phyloP scores from a whole-genome alignment of 2,329 filamentous ascomycete species.

The Pseudodiploospora longispora region DNA sequence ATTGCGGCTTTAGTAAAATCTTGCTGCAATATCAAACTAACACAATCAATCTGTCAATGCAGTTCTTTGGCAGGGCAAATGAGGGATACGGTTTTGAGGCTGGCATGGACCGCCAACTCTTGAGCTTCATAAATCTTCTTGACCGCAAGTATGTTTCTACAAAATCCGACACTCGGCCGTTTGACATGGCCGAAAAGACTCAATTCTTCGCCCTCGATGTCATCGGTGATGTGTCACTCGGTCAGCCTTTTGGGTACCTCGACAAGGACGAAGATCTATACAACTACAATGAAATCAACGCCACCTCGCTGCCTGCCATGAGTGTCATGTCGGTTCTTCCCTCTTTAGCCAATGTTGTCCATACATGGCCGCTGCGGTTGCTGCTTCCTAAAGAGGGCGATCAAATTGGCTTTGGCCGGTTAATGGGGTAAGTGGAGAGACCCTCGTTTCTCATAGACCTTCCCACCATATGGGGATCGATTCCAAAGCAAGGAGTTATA shows the following conservation, averaged over 20 bases:
- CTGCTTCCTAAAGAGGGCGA: conserved; percentile 29
- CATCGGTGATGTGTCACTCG: conserved; percentile 45
- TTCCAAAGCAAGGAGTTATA: too few species aligned
- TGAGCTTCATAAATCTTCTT: conserved; percentile 36
- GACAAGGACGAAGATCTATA: conserved; percentile 40
- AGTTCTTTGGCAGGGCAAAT: conserved; percentile 45
- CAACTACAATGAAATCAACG: conserved; percentile 35
- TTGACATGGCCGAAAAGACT: conserved; percentile 42
- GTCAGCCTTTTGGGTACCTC: conserved; percentile 43
- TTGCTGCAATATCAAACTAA: not conserved
- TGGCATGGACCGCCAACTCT: conserved; percentile 31
- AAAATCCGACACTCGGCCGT: conserved; percentile 20
- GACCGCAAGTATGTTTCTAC: conserved; percentile 38
- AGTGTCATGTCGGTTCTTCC: conserved; percentile 29
- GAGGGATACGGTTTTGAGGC: conserved; percentile 32
- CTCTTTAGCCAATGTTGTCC: conserved; percentile 25
- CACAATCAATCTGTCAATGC: conserved; percentile 4
- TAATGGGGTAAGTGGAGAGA: conserved; percentile 26
- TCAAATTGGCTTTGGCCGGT: conserved; percentile 28
- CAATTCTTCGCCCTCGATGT: conserved; percentile 48
- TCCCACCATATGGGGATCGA: too few species aligned
- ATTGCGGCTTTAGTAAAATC: too few species aligned
- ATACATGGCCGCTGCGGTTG: conserved; percentile 27
- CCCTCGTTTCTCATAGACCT: too few species aligned
- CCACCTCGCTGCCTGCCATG: conserved; percentile 30